phyloP scores from a whole-genome alignment of 2,329 filamentous ascomycete genomes.

The Cladorrhinum sp. region DNA sequence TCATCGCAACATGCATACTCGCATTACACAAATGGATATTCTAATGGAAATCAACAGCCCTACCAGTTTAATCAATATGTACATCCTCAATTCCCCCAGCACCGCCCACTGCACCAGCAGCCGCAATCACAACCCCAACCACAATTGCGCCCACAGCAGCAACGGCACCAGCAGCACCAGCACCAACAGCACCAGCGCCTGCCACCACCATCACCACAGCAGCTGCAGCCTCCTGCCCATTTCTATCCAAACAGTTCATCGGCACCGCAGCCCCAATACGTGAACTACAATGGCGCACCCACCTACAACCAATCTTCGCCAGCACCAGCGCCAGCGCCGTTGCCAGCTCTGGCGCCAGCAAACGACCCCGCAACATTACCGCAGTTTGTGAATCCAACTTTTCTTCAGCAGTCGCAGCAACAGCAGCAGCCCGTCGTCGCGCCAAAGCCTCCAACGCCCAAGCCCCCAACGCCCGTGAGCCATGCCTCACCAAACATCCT shows the following conservation, averaged over 20 bases:
- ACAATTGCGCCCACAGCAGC: neutral
- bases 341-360: neutral
- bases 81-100: conserved; percentile 26
- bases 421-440: conserved; percentile 27
- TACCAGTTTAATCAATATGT: conserved; percentile 24
- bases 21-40: conserved; percentile 18
- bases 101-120: conserved; percentile 22
- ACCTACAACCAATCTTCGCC: conserved; percentile 22
- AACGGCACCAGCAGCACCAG: neutral
- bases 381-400: conserved; percentile 32
- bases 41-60: conserved; percentile 17
- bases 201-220: neutral
- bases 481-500: conserved; percentile 20
- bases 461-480: conserved; percentile 16
- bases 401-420: conserved; percentile 26
- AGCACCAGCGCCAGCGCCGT: conserved; percentile 3
- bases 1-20: conserved; percentile 11
- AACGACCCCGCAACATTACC: conserved; percentile 13
- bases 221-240: conserved; percentile 13
- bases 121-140: conserved; percentile 29
- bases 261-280: conserved; percentile 11
- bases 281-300: conserved; percentile 25
- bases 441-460: conserved; percentile 20
- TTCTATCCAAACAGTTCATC: conserved; percentile 25
- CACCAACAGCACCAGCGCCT: conserved; percentile 12